Evolutionary conservation across 441 rosid genomes (phyloP).

Genomic region (Populus hybrid): DNA sequence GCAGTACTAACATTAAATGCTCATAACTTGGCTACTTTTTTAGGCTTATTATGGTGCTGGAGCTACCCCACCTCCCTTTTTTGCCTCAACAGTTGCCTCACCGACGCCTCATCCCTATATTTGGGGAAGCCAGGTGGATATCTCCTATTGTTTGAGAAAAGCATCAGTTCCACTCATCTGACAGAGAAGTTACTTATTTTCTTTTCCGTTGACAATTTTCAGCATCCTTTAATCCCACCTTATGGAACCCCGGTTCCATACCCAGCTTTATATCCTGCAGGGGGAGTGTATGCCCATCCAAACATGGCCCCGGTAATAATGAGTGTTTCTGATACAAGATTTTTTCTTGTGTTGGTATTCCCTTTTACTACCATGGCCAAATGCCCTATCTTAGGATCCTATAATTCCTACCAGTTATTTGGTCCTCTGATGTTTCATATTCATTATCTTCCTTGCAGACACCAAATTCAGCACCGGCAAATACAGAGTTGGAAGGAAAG

Average conservation of each 20-base stretch:
- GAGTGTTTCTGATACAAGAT: neutral
- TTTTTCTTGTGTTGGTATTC: neutral
- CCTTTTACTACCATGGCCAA: neutral
- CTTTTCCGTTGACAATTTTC: slow-evolving; percentile 27
- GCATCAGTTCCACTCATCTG: neutral
- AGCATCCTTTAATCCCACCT: slow-evolving; percentile 91
- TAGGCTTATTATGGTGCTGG: slow-evolving; percentile 95
- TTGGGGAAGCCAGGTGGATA: slow-evolving; percentile 90
- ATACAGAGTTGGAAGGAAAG: slow-evolving; percentile 52
- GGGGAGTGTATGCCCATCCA: slow-evolving; percentile 89
- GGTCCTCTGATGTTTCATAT: neutral
- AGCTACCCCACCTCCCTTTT: slow-evolving; percentile 78
- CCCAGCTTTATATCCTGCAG: slow-evolving; percentile 86
- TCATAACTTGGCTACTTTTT: slow-evolving; percentile 30
- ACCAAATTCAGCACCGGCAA: slow-evolving; percentile 47
- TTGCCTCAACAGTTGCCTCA: slow-evolving; percentile 83
- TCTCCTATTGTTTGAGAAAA: slow-evolving; percentile 2
- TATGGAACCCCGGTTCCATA: slow-evolving; percentile 97
- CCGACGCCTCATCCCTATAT: slow-evolving; percentile 87
- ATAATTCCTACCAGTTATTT: neutral
- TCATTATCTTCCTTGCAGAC: slow-evolving; percentile 36
- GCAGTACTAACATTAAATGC: slow-evolving; percentile 15
- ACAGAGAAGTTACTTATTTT: slow-evolving; percentile 14
- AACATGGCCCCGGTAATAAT: slow-evolving; percentile 64
- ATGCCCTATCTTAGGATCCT: neutral